Conservation (phyloP, 768 basidiomycete species). For the Rhodotorula paludigena region DNA sequence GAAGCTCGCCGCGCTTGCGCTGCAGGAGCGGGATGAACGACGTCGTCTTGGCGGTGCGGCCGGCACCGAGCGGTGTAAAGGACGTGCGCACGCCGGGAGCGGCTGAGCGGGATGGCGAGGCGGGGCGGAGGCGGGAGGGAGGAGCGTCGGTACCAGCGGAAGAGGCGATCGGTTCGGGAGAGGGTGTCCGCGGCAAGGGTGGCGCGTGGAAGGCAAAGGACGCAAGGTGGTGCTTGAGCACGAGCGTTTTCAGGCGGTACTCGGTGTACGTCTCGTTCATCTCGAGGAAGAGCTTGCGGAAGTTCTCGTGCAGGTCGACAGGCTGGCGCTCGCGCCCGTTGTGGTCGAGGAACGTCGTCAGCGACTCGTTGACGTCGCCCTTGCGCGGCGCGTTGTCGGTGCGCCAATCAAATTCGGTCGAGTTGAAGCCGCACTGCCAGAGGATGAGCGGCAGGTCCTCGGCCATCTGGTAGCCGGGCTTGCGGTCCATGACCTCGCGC, state of each 20-base stretch:
- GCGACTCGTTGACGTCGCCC: conserved; percentile 11
- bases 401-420: conserved; percentile 67
- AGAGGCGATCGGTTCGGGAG: background rate
- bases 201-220: conserved; percentile 27
- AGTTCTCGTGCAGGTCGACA: conserved; percentile 26
- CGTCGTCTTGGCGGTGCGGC: conserved; percentile 57
- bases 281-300: conserved; percentile 32
- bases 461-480: conserved; percentile 91
- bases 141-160: background rate
- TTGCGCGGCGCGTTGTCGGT: conserved; percentile 50
- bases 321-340: conserved; percentile 16
- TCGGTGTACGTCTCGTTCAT: conserved; percentile 32
- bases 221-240: conserved; percentile 35
- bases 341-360: conserved; percentile 42
- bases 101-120: background rate
- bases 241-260: conserved; percentile 32
- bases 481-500: conserved; percentile 51
- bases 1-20: conserved; percentile 64
- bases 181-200: background rate
- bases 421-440: conserved; percentile 77
- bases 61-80: conserved; percentile 61
- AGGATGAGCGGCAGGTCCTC: conserved; percentile 83
- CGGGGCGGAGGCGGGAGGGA: background rate
- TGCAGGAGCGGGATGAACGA: conserved; percentile 66
- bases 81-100: conserved; percentile 43